Evolutionary conservation across 2,329 filamentous ascomycete species (phyloP).

Genomic region (Diplodia corticola): DNA sequence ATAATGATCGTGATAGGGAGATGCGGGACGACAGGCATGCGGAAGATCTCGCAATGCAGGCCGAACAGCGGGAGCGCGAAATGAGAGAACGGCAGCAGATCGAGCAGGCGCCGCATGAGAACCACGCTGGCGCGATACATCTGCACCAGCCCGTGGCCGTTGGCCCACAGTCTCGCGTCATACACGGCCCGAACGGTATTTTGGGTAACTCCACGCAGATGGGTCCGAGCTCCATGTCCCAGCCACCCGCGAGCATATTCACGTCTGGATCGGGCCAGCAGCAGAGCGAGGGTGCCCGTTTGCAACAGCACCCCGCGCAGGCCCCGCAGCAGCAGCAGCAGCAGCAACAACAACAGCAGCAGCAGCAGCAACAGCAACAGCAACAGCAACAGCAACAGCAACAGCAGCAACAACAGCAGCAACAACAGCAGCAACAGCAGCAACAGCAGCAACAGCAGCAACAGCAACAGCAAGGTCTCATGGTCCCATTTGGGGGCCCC

Average conservation of each 20-base stretch:
- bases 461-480: slow-evolving; percentile 54
- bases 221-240: slow-evolving; percentile 52
- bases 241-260: slow-evolving; percentile 64
- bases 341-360: slow-evolving; percentile 55
- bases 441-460: slow-evolving; percentile 42
- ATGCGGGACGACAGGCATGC: slow-evolving; percentile 51
- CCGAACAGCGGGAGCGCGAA: slow-evolving; percentile 57
- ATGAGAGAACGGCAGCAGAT: slow-evolving; percentile 66
- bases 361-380: slow-evolving; percentile 55
- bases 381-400: slow-evolving; percentile 55
- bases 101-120: slow-evolving; percentile 77
- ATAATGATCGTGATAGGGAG: slow-evolving; percentile 48
- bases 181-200: slow-evolving; percentile 89
- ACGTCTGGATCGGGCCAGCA: slow-evolving; percentile 67
- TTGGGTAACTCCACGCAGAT: slow-evolving; percentile 61
- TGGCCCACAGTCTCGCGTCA: slow-evolving; percentile 70
- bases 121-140: slow-evolving; percentile 81
- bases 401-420: slow-evolving; percentile 30
- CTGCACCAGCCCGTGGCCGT: slow-evolving; percentile 90
- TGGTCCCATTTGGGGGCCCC: slow-evolving; percentile 49
- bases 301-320: slow-evolving; percentile 61
- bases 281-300: slow-evolving; percentile 56
- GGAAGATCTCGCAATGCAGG: slow-evolving; percentile 37
- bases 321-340: slow-evolving; percentile 47
- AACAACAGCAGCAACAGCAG: no score